phyloP scores from a whole-genome alignment of 805 yeast species.

The Candida krabiensis region DNA sequence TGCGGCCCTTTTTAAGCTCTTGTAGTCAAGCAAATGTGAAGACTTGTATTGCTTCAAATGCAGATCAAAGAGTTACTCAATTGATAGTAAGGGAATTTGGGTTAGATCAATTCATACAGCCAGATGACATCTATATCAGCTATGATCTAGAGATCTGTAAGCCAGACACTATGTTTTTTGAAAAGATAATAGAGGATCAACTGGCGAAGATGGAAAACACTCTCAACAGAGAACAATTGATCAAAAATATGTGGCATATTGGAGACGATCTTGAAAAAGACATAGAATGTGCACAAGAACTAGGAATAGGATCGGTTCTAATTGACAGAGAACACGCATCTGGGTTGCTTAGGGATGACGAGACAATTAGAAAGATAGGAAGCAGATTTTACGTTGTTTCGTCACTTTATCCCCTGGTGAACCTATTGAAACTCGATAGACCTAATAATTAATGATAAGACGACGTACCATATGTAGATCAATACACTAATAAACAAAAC shows the following conservation, averaged over 20 bases:
- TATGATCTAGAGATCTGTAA: slow-evolving; percentile 57
- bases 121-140: slow-evolving; percentile 45
- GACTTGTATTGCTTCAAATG: slow-evolving; percentile 55
- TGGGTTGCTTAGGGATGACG: slow-evolving; percentile 13
- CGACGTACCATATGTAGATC: no score
- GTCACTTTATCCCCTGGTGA: slow-evolving; percentile 11
- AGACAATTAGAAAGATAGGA: slow-evolving; percentile 9
- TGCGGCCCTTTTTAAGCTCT: slow-evolving; percentile 43
- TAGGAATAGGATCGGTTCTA: slow-evolving; percentile 63
- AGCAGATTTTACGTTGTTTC: slow-evolving; percentile 20
- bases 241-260: slow-evolving; percentile 53
- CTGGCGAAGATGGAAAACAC: neutral
- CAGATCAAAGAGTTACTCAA: slow-evolving; percentile 54
- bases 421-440: slow-evolving; percentile 11
- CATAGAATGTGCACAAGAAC: slow-evolving; percentile 45
- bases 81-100: slow-evolving; percentile 47
- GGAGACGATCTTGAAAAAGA: slow-evolving; percentile 66
- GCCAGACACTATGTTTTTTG: slow-evolving; percentile 52
- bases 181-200: slow-evolving; percentile 33
- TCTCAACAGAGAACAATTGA: slow-evolving; percentile 14
- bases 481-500: no score
- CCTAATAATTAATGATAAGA: no score
- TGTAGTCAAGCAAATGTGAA: slow-evolving; percentile 30
- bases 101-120: slow-evolving; percentile 40
- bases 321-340: slow-evolving; percentile 21